Conservation (phyloP, 371 early-diverging fungal genomes). For the Lichtheimia ramosa region DNA sequence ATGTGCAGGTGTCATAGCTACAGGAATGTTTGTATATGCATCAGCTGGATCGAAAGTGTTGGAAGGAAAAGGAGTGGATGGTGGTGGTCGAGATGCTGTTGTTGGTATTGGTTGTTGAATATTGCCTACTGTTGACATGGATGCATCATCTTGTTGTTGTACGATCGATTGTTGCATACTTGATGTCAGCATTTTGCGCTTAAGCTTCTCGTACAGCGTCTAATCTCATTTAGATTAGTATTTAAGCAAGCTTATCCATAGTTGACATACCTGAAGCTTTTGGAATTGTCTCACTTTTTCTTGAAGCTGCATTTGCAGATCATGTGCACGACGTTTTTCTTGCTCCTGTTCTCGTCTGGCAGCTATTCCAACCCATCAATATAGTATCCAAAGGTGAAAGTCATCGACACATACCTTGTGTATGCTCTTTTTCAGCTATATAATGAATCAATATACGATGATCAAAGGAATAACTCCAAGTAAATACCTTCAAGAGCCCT, state of each 20-base stretch:
- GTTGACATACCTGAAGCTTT: conserved; percentile 60
- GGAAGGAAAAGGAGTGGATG: no score
- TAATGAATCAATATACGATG: no score
- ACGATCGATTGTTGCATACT: conserved; percentile 19
- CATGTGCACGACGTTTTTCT: conserved; percentile 52
- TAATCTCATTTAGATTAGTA: conserved; percentile 13
- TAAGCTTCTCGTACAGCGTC: conserved; percentile 62
- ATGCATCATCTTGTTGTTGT: conserved; percentile 5
- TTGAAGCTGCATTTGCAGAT: conserved; percentile 54
- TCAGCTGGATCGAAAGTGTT: no score
- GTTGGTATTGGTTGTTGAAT: no score
- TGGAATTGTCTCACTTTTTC: conserved; percentile 72
- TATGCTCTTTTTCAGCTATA: no score
- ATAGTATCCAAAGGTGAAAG: no score
- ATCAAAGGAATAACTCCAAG: neutral
- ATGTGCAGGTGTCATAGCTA: no score
- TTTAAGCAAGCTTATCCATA: neutral
- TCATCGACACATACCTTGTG: no score
- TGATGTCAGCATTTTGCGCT: conserved; percentile 44
- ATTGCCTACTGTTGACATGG: neutral
- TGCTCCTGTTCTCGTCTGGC: conserved; percentile 49
- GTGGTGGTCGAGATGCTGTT: no score
- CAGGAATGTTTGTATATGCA: no score
- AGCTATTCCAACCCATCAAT: neutral
- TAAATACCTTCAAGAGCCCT: conserved; percentile 52